Percentiles rank a stretch among this genome's conserved stretches.
phyloP scores from a whole-genome alignment of 1,139 yeast genomes.

The Geotrichum europaeum region DNA sequence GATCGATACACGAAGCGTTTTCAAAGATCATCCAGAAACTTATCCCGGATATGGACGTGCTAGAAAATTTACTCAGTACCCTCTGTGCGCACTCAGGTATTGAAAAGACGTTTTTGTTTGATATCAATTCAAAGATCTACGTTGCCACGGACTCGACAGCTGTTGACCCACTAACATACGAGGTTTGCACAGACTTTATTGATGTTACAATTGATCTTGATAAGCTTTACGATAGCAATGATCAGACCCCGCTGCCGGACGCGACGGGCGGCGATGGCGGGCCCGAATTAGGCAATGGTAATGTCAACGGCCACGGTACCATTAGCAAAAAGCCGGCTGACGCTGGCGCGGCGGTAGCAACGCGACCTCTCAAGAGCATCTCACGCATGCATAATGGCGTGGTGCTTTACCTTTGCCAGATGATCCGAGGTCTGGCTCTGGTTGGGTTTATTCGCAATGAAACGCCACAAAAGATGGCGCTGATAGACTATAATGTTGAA shows the following conservation, averaged over 20 bases:
- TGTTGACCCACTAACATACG: conserved; percentile 90
- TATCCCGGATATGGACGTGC: conserved; percentile 78
- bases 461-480: conserved; percentile 45
- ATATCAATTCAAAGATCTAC: conserved; percentile 87
- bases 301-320: neutral
- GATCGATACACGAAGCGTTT: conserved; percentile 91
- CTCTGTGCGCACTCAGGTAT: conserved; percentile 84
- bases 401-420: conserved; percentile 74
- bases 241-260: neutral
- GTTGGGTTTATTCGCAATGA: conserved; percentile 78
- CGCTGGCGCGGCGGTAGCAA: neutral
- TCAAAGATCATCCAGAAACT: conserved; percentile 87
- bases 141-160: conserved; percentile 96
- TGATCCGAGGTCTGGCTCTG: conserved; percentile 88
- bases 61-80: conserved; percentile 84
- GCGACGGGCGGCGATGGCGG: neutral
- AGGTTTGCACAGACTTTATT: conserved; percentile 93
- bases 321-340: neutral
- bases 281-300: neutral
- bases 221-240: conserved; percentile 27
- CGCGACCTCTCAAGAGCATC: conserved; percentile 52
- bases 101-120: conserved; percentile 89
- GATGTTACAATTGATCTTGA: conserved; percentile 90
- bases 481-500: conserved; percentile 84
- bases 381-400: conserved; percentile 79